Evolutionary conservation across 2,329 filamentous ascomycete species (phyloP).

Genomic region (Aspergillus sp.): DNA sequence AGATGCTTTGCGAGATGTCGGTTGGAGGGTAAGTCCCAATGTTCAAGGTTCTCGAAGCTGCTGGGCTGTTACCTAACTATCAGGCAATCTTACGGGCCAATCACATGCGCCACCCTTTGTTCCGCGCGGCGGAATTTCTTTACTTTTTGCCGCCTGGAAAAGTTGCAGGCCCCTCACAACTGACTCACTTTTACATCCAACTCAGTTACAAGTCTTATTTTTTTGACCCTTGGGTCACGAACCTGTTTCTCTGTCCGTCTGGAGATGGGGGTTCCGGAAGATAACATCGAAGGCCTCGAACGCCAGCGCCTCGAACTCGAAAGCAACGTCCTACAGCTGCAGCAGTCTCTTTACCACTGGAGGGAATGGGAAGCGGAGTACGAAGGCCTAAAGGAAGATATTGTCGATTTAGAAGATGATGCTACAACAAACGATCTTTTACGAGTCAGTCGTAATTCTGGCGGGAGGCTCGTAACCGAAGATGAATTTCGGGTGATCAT

Average conservation of each 20-base stretch:
- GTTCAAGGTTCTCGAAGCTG: background rate
- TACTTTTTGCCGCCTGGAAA: slow-evolving; percentile 17
- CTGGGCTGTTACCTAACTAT: slow-evolving; percentile 4
- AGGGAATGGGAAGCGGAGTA: slow-evolving; percentile 90
- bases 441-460: slow-evolving; percentile 44
- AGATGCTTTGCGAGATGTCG: slow-evolving; percentile 3
- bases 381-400: slow-evolving; percentile 80
- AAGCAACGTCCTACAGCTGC: slow-evolving; percentile 70
- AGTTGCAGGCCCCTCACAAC: slow-evolving; percentile 6
- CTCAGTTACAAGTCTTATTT: background rate
- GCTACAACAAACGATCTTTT: slow-evolving; percentile 57
- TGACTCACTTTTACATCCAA: background rate
- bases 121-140: slow-evolving; percentile 20
- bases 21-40: slow-evolving; percentile 1
- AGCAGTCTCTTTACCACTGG: slow-evolving; percentile 80
- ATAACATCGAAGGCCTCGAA: slow-evolving; percentile 68
- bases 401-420: slow-evolving; percentile 56
- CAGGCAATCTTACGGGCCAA: slow-evolving; percentile 26
- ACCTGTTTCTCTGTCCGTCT: background rate
- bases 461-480: slow-evolving; percentile 44
- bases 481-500: slow-evolving; percentile 58
- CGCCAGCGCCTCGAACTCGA: slow-evolving; percentile 74
- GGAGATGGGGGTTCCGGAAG: slow-evolving; percentile 38
- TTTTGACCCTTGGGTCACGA: background rate
- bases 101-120: slow-evolving; percentile 15